These are phyloP conservation scores for Ustilago shanxiensis DNA, from an alignment of 1,284 basidiomycete genomes.

Conservation along the genomic window DNA sequence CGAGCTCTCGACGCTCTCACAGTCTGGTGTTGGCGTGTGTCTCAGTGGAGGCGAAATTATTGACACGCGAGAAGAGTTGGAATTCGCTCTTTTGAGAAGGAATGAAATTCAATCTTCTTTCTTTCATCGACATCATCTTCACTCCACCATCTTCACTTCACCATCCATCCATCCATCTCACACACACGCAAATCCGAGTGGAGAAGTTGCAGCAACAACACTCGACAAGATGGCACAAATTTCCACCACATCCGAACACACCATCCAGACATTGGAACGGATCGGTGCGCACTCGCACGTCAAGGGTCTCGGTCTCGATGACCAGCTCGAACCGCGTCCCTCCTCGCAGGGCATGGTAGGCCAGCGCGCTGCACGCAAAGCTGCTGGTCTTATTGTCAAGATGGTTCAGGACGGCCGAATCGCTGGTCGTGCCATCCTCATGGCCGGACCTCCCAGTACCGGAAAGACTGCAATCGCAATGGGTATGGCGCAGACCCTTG, in stretches of 20 bases:
- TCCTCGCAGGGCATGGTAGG: constrained; percentile 95
- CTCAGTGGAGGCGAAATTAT: constrained; percentile 3
- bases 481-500: constrained; percentile 94
- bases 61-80: background rate
- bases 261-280: constrained; percentile 65
- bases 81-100: background rate
- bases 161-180: constrained; percentile 27
- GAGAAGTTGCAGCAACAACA: background rate
- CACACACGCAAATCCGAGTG: background rate
- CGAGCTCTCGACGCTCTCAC: constrained; percentile 25
- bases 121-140: constrained; percentile 8
- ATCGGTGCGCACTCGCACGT: constrained; percentile 69
- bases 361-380: constrained; percentile 92
- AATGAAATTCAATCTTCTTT: constrained; percentile 5
- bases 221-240: constrained; percentile 55
- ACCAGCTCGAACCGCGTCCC: constrained; percentile 85
- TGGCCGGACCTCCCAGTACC: constrained; percentile 94
- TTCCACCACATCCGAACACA: constrained; percentile 59
- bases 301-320: constrained; percentile 83
- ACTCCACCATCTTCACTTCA: background rate
- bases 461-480: constrained; percentile 98
- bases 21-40: background rate
- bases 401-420: constrained; percentile 98
- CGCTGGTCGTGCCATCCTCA: constrained; percentile 92
- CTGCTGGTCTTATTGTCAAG: constrained; percentile 95